Evolutionary conservation across 768 basidiomycete genomes (phyloP), one percentile per base, ranked within the genome.

Genomic region (Omphalotus guepiniiformis): DNA sequence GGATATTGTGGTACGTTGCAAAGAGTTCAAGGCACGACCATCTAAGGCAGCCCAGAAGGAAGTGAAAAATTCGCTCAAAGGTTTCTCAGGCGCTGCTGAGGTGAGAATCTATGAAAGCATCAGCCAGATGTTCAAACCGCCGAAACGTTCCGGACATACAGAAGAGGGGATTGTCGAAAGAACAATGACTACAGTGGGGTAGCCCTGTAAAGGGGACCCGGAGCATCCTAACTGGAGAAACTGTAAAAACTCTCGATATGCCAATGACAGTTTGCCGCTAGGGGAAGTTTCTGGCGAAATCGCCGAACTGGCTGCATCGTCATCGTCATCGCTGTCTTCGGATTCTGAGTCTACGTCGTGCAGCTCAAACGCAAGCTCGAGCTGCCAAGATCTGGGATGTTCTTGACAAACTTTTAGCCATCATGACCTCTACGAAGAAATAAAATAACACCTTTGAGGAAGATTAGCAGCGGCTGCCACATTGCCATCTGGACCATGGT

Each of bases 31-130:
- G 0, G 85, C 80, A 19, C 80, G 76, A 5, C 79, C 78, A 42
- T 88, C 82, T 1, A 90, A 63, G 0, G 89, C 92, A 13, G 82
- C 77, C 92, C 93, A 96, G 56, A 97, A 82, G 0, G 89, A 79
- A 1, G 71, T 65, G 59, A 92, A 88, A 35, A 95, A 66, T 23
- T 74, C 71, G 2, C 68, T 54, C 2, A 85, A 59, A 42, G 61
- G 66, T 35, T 61, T 58, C 48, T 42, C 30, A 13, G 53, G 46
- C 28, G 55, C 47, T 8, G 28, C 66, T 66, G 63, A 71, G 40
- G 11, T 21, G 8, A 7, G 46, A 23, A 23, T 25, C 16, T 42
- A 26, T 32, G 30, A 18, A 22, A 28, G 47, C 9, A 30, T 28
- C n/a, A 29, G 42, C n/a, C n/a, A n/a, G 27, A n/a, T 16, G 15